These are phyloP conservation scores for Trichothecium sympodiale DNA, from an alignment of 2,329 filamentous ascomycete genomes.

Conservation along the genomic window DNA sequence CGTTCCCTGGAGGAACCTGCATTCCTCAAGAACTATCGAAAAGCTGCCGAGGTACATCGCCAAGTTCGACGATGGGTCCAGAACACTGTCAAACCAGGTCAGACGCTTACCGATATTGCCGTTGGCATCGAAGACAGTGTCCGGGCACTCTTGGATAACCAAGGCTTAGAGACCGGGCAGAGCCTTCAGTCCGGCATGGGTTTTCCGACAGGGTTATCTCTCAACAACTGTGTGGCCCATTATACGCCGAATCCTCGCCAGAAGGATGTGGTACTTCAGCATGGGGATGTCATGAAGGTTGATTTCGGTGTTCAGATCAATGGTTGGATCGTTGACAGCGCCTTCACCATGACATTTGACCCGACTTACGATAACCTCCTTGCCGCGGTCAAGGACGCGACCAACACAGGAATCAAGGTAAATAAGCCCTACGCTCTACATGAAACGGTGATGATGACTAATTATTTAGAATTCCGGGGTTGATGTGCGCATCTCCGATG, in stretches of 20 bases:
- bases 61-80: conserved; percentile 74
- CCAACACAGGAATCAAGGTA: conserved; percentile 68
- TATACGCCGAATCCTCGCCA: conserved; percentile 77
- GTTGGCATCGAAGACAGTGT: conserved; percentile 73
- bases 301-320: conserved; percentile 70
- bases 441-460: too few relatives aligned
- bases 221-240: conserved; percentile 73
- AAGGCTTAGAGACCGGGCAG: conserved; percentile 64
- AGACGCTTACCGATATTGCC: conserved; percentile 65
- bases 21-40: conserved; percentile 66
- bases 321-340: conserved; percentile 66
- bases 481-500: conserved; percentile 74
- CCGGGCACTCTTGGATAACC: conserved; percentile 61
- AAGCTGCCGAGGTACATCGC: conserved; percentile 69
- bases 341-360: conserved; percentile 66
- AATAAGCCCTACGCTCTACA: neutral
- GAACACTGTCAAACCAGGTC: conserved; percentile 66
- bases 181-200: conserved; percentile 66
- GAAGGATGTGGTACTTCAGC: conserved; percentile 50
- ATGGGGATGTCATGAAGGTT: conserved; percentile 66
- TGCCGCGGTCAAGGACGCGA: conserved; percentile 59
- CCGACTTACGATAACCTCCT: conserved; percentile 62
- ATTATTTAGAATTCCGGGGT: conserved; percentile 51
- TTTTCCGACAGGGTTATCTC: conserved; percentile 70
- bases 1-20: conserved; percentile 26